Evolutionary conservation across 192 early-diverging fungal species (phyloP).

Genomic region (Spizellomyces sp.): DNA sequence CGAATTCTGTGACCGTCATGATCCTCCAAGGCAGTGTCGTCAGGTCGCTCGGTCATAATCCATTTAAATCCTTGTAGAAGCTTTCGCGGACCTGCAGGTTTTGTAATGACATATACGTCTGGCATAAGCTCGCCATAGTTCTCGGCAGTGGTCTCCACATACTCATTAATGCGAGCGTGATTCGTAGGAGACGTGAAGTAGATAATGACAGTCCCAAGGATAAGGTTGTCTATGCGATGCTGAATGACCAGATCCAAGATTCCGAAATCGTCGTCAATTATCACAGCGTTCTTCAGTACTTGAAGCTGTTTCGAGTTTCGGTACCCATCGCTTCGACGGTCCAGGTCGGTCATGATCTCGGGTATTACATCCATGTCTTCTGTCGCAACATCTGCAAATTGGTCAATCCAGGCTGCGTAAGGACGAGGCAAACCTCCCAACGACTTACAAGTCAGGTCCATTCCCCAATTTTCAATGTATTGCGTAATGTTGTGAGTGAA

Average conservation of each 20-base stretch:
- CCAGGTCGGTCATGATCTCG: slow-evolving; percentile 21
- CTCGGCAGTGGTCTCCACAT: slow-evolving; percentile 23
- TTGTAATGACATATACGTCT: slow-evolving; percentile 28
- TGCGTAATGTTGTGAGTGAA: slow-evolving; percentile 28
- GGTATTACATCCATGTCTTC: slow-evolving; percentile 32
- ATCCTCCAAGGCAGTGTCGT: slow-evolving; percentile 16
- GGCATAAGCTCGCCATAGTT: slow-evolving; percentile 26
- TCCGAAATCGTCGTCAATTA: slow-evolving; percentile 36
- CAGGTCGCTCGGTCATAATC: slow-evolving; percentile 25
- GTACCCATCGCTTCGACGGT: slow-evolving; percentile 3
- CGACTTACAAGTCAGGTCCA: slow-evolving; percentile 28
- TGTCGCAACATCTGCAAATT: slow-evolving; percentile 23
- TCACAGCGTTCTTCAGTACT: slow-evolving; percentile 16
- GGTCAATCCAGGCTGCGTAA: background rate
- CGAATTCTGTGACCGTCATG: background rate
- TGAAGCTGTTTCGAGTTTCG: slow-evolving; percentile 1
- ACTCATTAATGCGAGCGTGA: slow-evolving; percentile 35
- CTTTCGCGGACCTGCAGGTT: slow-evolving; percentile 25
- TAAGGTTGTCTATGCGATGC: slow-evolving; percentile 21
- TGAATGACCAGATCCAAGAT: slow-evolving; percentile 33
- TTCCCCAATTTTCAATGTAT: slow-evolving; percentile 36
- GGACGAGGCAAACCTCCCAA: background rate
- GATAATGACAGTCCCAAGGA: slow-evolving; percentile 14
- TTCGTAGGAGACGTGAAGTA: slow-evolving; percentile 32
- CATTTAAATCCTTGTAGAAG: slow-evolving; percentile 25